phyloP scores from a whole-genome alignment of 768 basidiomycete genomes.

The Pleurotus djamor region DNA sequence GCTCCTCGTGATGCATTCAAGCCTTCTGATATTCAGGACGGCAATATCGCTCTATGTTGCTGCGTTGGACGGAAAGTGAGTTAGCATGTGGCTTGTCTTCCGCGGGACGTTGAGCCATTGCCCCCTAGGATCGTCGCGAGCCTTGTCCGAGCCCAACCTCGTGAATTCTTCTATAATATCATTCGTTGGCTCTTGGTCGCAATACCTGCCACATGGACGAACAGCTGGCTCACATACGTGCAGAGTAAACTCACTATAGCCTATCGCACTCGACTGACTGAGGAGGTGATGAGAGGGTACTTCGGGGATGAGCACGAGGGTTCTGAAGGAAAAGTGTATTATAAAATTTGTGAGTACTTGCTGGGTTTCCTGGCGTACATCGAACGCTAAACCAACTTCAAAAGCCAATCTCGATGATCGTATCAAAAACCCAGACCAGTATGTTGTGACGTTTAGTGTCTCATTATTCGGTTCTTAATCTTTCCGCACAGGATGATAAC shows the following conservation, averaged over 20 bases:
- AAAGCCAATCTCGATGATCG: slow-evolving; percentile 92
- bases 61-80: slow-evolving; percentile 86
- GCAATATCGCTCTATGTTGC: slow-evolving; percentile 94
- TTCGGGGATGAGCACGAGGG: slow-evolving; percentile 70
- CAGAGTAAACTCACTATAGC: slow-evolving; percentile 92
- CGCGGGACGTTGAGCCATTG: neutral
- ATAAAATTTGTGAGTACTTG: slow-evolving; percentile 72
- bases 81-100: slow-evolving; percentile 11
- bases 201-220: slow-evolving; percentile 90
- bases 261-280: slow-evolving; percentile 83
- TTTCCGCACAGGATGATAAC: slow-evolving; percentile 75
- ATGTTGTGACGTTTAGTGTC: neutral
- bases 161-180: slow-evolving; percentile 82
- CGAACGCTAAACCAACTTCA: neutral
- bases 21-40: slow-evolving; percentile 85
- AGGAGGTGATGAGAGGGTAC: slow-evolving; percentile 80
- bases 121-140: slow-evolving; percentile 83
- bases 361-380: neutral
- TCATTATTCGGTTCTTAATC: slow-evolving; percentile 9
- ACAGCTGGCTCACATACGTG: slow-evolving; percentile 89
- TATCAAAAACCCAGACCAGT: slow-evolving; percentile 96
- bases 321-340: slow-evolving; percentile 82
- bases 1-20: slow-evolving; percentile 85
- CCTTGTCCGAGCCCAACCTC: slow-evolving; percentile 82
- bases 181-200: slow-evolving; percentile 89